phyloP scores from a whole-genome alignment of 495 filamentous ascomycete species.

The Xylaria cubensis region DNA sequence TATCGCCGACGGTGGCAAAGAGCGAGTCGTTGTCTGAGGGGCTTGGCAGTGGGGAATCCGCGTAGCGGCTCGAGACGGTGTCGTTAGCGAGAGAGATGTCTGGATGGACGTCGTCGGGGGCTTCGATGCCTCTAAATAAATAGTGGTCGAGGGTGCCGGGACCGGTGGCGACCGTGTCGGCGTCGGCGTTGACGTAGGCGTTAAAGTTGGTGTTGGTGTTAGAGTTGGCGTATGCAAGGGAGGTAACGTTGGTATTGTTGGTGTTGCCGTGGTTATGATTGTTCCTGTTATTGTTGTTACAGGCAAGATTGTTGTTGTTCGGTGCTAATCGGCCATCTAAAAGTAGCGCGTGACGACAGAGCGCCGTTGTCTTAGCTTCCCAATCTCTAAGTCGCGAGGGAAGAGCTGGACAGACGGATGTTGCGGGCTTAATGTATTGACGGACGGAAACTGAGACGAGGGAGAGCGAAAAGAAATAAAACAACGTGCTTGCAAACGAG shows the following conservation, averaged over 20 bases:
- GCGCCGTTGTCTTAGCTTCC: conserved; percentile 25
- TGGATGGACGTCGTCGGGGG: not conserved
- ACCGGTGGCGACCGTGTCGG: not conserved
- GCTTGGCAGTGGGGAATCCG: conserved; percentile 17
- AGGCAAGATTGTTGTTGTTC: not conserved
- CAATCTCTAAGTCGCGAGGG: conserved; percentile 13
- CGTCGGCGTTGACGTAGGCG: not conserved
- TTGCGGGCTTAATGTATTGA: not conserved
- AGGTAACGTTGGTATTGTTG: not conserved
- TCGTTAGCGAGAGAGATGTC: not conserved
- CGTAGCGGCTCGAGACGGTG: conserved; percentile 2
- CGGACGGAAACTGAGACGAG: not conserved
- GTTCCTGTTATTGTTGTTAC: not conserved
- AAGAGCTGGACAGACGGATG: not conserved
- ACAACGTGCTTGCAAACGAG: not conserved
- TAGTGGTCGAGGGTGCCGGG: not conserved
- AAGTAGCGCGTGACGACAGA: conserved; percentile 17
- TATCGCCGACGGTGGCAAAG: conserved; percentile 22
- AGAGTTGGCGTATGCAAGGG: not conserved
- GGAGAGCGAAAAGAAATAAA: not conserved
- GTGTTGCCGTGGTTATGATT: not conserved
- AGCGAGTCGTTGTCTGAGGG: conserved; percentile 5
- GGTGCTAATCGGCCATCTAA: conserved; percentile 20
- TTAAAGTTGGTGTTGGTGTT: not conserved
- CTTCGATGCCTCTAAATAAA: not conserved